Percentiles rank a stretch among this genome's conserved stretches.
Evolutionary conservation across 495 filamentous ascomycete genomes (phyloP).

Genomic region (Penicillium longicatenatum): DNA sequence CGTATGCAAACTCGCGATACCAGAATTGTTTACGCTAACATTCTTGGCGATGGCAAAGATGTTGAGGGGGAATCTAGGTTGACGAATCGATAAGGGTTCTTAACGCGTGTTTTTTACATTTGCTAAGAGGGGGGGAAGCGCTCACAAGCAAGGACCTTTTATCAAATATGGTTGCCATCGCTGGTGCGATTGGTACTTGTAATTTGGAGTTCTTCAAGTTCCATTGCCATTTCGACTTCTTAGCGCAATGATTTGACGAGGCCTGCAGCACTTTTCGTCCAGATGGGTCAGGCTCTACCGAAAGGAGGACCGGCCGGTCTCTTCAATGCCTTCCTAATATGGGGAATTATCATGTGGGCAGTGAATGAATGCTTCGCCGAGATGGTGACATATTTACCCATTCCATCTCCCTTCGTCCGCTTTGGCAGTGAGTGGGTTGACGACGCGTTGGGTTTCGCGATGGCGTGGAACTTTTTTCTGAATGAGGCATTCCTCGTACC

Average conservation of each 20-base stretch:
- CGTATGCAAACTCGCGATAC: not conserved
- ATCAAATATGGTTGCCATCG: slow-evolving; percentile 23
- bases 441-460: slow-evolving; percentile 53
- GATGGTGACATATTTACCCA: slow-evolving; percentile 53
- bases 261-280: slow-evolving; percentile 2
- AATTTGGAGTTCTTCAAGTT: slow-evolving; percentile 15
- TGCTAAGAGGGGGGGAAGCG: no score
- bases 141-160: not conserved
- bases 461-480: slow-evolving; percentile 65
- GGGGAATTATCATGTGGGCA: slow-evolving; percentile 33
- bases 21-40: not conserved
- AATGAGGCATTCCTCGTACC: slow-evolving; percentile 65
- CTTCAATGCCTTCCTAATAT: slow-evolving; percentile 41
- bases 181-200: slow-evolving; percentile 36
- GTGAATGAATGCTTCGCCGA: slow-evolving; percentile 45
- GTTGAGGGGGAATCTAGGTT: not conserved
- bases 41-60: not conserved
- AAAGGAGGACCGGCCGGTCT: slow-evolving; percentile 58
- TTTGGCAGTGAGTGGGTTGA: slow-evolving; percentile 53
- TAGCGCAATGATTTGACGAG: not conserved
- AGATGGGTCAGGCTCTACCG: slow-evolving; percentile 26
- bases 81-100: not conserved
- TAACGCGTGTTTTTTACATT: not conserved
- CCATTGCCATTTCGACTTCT: no score
- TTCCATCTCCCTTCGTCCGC: slow-evolving; percentile 54